phyloP scores from a whole-genome alignment of 805 yeast species.

The Kluyveromyces starmeri region DNA sequence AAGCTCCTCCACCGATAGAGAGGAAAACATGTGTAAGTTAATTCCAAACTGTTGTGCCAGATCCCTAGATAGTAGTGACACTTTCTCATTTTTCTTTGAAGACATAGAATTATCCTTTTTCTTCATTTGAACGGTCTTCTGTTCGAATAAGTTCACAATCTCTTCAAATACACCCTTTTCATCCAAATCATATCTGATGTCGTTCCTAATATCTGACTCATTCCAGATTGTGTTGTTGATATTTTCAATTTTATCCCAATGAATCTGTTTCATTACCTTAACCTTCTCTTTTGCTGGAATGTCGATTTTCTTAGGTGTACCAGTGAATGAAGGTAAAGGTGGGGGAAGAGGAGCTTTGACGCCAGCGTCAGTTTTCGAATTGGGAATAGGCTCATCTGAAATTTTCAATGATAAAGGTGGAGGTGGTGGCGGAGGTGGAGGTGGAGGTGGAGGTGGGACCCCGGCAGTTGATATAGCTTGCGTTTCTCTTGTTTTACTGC shows the following conservation, averaged over 20 bases:
- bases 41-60: conserved; percentile 74
- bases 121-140: conserved; percentile 35
- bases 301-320: conserved; percentile 22
- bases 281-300: conserved; percentile 35
- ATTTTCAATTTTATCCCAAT: conserved; percentile 68
- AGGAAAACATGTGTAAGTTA: conserved; percentile 57
- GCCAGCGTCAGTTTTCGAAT: conserved; percentile 6
- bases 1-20: conserved; percentile 44
- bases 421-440: conserved; percentile 16
- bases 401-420: neutral
- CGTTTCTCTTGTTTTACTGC: conserved; percentile 1
- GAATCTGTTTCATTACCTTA: conserved; percentile 64
- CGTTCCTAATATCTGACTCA: conserved; percentile 29
- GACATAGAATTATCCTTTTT: conserved; percentile 28
- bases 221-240: conserved; percentile 60
- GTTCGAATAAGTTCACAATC: conserved; percentile 46
- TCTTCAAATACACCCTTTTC: conserved; percentile 57
- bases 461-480: neutral
- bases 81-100: conserved; percentile 30
- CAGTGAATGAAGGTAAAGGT: conserved; percentile 5
- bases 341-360: conserved; percentile 10
- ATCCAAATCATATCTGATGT: conserved; percentile 43
- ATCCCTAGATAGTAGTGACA: conserved; percentile 58
- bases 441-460: conserved; percentile 6
- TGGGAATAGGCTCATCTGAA: neutral